Evolutionary conservation across 2,329 filamentous ascomycete species (phyloP), one percentile per base, ranked within the genome.

Genomic region (Thielaviopsis populi): DNA sequence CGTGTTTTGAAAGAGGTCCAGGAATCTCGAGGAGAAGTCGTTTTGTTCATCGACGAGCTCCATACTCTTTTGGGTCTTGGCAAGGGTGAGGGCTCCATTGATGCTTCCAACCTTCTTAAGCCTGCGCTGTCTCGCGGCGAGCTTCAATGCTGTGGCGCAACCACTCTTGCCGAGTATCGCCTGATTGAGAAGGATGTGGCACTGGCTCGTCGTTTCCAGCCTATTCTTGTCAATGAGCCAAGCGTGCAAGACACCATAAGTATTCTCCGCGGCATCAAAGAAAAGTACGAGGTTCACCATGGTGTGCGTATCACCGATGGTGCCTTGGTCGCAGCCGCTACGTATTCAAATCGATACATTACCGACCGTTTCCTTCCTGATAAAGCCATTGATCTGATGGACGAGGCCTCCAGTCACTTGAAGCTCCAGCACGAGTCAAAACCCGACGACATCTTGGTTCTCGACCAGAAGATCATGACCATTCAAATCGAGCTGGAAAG

Each of bases 401-500:
- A 97, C 68, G 94, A 97, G 75, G 94, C 94, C 10, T 91, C 92
- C 1, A 95, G 89, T 66, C 90, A 91, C 24, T 77, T 97, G 10
- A 85, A 95, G 54, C 76, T 97, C 40, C 92, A 97, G 71, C 94
- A 97, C 74, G 94, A 99, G 74, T 96, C 90, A 69, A 97, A 96
- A 70, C 94, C 94, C 0, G 94, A 97, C 69, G 85, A 92, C 8
- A 96, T 99, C 41, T 89, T 95, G 76, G 84, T 87, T 61, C 82
- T 97, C 1, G 92, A 97, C 70, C 88, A 95, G 67, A 89, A 91
- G 70, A 96, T 97, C 66, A 95, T 96, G 83, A 97, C 92, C 0
- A 90, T 97, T 15, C 92, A 96, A 71, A 97, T 99, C 67, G 92
- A 99, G 73, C 80, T 97, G 0, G 94, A 97, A 72, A 96, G 91